phyloP scores from a whole-genome alignment of 2,329 filamentous ascomycete genomes.

The Podosphaera fusca region DNA sequence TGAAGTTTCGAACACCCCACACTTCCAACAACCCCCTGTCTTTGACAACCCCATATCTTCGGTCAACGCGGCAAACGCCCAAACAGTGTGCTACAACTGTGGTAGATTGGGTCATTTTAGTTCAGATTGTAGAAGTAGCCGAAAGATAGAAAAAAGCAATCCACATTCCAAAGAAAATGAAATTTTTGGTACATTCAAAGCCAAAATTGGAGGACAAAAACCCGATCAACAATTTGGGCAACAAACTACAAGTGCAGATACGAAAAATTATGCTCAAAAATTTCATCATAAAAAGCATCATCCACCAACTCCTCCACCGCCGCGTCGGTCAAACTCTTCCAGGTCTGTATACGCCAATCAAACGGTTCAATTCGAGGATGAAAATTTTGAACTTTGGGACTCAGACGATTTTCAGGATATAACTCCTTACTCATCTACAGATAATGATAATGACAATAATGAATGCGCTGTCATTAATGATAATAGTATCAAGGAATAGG shows the following conservation, averaged over 20 bases:
- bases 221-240: background rate
- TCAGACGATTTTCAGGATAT: background rate
- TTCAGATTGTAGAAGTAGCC: background rate
- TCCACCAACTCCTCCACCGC: background rate
- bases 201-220: background rate
- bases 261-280: background rate
- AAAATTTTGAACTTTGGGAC: background rate
- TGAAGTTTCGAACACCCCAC: background rate
- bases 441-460: background rate
- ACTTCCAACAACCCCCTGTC: background rate
- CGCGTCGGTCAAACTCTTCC: background rate
- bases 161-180: background rate
- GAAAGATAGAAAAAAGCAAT: background rate
- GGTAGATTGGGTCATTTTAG: background rate
- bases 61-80: background rate
- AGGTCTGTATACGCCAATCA: background rate
- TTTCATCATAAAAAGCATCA: background rate
- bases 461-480: too few relatives aligned
- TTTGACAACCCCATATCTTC: background rate
- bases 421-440: background rate
- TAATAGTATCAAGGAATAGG: background rate
- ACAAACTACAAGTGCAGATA: background rate
- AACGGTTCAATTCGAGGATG: background rate
- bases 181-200: background rate
- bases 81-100: background rate